Evolutionary conservation across 176 grass and related monocot genomes (phyloP).

Genomic region (Zizania latifolia): DNA sequence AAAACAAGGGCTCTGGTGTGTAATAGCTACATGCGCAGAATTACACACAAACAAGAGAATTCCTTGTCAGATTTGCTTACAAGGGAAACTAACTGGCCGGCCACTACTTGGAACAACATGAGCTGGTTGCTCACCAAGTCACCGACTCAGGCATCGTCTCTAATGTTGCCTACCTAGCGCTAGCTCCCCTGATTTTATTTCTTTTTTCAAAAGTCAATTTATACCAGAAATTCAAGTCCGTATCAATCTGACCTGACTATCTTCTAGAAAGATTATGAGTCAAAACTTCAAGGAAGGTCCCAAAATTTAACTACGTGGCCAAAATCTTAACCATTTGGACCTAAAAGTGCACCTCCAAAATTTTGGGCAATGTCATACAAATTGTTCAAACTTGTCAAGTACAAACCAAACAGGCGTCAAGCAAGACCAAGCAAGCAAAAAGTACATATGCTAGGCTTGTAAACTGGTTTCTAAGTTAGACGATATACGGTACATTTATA

Average conservation of each 20-base stretch:
- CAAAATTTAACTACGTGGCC: not conserved
- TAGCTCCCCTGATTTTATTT: not conserved
- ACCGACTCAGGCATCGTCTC: conserved; percentile 27
- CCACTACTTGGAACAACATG: conserved; percentile 3
- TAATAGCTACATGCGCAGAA: conserved; percentile 10
- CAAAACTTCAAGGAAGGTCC: conserved; percentile 2
- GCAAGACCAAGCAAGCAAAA: no score
- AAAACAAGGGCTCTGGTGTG: no score
- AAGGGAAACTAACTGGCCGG: conserved; percentile 36
- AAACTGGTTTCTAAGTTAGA: no score
- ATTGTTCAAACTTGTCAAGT: not conserved
- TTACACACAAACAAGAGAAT: not conserved
- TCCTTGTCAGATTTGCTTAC: conserved; percentile 29
- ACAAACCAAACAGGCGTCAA: conserved; percentile 24
- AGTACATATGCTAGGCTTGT: no score
- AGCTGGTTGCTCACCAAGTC: conserved; percentile 45
- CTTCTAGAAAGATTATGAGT: not conserved
- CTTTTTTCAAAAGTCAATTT: not conserved
- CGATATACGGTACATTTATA: no score
- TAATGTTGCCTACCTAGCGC: conserved; percentile 36
- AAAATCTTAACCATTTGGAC: conserved; percentile 43
- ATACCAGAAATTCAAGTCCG: not conserved
- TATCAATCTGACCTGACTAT: not conserved
- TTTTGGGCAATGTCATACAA: not conserved
- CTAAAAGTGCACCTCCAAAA: conserved; percentile 24